Evolutionary conservation across 805 yeast genomes (phyloP).

Genomic region (Brettanomyces sp.): DNA sequence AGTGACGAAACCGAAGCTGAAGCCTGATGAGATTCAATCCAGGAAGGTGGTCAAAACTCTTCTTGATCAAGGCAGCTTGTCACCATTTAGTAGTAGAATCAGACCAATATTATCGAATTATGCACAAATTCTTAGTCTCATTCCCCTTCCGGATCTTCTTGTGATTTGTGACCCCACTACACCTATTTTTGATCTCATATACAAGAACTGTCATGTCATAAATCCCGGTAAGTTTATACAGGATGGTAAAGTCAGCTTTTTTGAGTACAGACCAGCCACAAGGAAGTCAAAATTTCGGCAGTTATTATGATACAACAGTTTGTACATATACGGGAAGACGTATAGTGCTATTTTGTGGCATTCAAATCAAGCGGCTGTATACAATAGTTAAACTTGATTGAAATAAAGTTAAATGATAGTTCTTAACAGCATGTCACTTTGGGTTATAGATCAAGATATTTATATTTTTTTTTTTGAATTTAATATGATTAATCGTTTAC

Average conservation of each 20-base stretch:
- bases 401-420: no score
- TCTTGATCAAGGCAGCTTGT: constrained; percentile 78
- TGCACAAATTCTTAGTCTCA: constrained; percentile 59
- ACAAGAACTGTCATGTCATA: constrained; percentile 72
- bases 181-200: constrained; percentile 64
- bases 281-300: constrained; percentile 43
- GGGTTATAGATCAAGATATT: no score
- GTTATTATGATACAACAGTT: constrained; percentile 15
- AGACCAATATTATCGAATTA: constrained; percentile 63
- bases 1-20: constrained; percentile 17
- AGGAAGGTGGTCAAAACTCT: constrained; percentile 70
- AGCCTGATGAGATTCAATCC: constrained; percentile 47
- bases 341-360: no score
- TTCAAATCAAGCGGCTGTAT: no score
- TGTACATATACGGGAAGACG: no score
- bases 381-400: no score
- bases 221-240: constrained; percentile 55
- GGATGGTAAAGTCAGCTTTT: constrained; percentile 47
- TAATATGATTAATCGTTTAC: background rate
- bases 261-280: constrained; percentile 61
- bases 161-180: constrained; percentile 65
- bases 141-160: constrained; percentile 66
- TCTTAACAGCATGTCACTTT: no score
- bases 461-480: background rate
- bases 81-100: constrained; percentile 60